Evolutionary conservation across 139 green algal species (phyloP).

Genomic region (Yamagishiella unicocca): DNA sequence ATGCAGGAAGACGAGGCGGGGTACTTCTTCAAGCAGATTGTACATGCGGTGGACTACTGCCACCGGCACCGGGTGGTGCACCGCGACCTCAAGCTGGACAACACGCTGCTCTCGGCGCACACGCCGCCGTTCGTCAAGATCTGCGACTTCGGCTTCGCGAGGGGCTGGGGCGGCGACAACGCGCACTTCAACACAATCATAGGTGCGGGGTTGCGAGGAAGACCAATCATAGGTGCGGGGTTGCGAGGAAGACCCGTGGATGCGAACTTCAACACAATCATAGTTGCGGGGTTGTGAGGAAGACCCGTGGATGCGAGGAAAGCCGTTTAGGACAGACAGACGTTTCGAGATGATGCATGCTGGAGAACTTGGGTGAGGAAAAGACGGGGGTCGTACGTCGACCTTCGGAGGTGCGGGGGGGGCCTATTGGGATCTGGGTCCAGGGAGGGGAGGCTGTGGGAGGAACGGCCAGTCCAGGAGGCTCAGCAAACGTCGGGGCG

Average conservation of each 20-base stretch:
- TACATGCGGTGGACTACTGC: slow-evolving; percentile 91
- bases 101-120: slow-evolving; percentile 87
- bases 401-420: background rate
- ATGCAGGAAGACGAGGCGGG: slow-evolving; percentile 80
- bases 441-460: background rate
- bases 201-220: too few relatives aligned
- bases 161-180: slow-evolving; percentile 65
- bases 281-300: too few relatives aligned
- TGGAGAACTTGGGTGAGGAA: too few relatives aligned
- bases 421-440: background rate
- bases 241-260: too few relatives aligned
- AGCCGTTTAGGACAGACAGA: too few relatives aligned
- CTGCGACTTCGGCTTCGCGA: slow-evolving; percentile 77
- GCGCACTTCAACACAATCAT: slow-evolving; percentile 86
- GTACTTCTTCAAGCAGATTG: slow-evolving; percentile 87
- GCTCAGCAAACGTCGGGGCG: too few relatives aligned
- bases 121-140: slow-evolving; percentile 83
- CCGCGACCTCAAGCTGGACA: slow-evolving; percentile 81
- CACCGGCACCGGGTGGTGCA: slow-evolving; percentile 71
- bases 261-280: too few relatives aligned
- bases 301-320: too few relatives aligned
- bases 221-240: too few relatives aligned
- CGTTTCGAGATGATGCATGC: too few relatives aligned
- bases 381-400: too few relatives aligned
- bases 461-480: too few relatives aligned